Conservation (phyloP, 192 early-diverging fungal species). For the Jimgerdemannia flammicorona region DNA sequence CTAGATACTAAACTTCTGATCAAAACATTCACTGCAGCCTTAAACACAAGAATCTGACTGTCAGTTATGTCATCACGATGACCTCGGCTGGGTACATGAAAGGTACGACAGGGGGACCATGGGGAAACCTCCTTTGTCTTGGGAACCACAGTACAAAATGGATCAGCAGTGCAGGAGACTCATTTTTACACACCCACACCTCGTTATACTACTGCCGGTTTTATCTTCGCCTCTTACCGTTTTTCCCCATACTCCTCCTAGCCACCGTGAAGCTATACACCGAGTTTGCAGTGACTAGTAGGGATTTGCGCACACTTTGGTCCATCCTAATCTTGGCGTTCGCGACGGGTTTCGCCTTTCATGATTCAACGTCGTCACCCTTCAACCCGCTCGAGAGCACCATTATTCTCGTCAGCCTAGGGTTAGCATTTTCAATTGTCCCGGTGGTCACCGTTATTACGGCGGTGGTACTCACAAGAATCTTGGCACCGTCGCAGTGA, state of each 20-base stretch:
- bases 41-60: too few relatives aligned
- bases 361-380: background rate
- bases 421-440: background rate
- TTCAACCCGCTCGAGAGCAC: background rate
- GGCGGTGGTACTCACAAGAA: background rate
- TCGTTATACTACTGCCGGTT: too few relatives aligned
- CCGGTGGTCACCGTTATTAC: background rate
- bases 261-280: background rate
- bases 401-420: background rate
- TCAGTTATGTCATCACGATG: too few relatives aligned
- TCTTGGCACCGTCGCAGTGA: background rate
- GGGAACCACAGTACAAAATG: too few relatives aligned
- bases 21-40: too few relatives aligned
- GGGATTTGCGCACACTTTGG: background rate
- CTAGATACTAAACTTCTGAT: too few relatives aligned
- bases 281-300: background rate
- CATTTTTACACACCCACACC: too few relatives aligned
- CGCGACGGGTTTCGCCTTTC: background rate
- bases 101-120: too few relatives aligned
- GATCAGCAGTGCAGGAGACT: too few relatives aligned
- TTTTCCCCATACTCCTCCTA: background rate
- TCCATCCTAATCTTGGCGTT: background rate
- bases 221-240: background rate
- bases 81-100: too few relatives aligned
- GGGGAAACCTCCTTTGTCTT: too few relatives aligned